phyloP scores from a whole-genome alignment of 192 early-diverging fungal genomes.

The Umbelopsis ramanniana region DNA sequence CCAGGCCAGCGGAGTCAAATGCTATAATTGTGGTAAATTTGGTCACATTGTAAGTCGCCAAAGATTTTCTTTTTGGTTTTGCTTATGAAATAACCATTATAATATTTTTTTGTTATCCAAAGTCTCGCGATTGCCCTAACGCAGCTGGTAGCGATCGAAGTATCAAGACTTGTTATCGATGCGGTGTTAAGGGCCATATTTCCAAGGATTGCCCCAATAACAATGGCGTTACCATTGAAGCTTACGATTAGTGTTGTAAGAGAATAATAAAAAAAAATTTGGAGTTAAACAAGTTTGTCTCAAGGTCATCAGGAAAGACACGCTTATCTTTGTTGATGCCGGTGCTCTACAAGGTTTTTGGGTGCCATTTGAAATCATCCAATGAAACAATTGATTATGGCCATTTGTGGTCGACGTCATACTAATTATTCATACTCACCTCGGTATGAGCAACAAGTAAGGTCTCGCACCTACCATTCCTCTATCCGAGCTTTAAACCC shows the following conservation, averaged over 20 bases:
- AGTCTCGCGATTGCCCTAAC: conserved; percentile 50
- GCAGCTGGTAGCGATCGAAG: conserved; percentile 29
- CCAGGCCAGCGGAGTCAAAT: conserved; percentile 55
- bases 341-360: no score
- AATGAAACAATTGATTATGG: no score
- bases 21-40: conserved; percentile 58
- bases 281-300: no score
- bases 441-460: no score
- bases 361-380: no score
- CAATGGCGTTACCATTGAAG: conserved; percentile 16
- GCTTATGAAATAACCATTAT: neutral
- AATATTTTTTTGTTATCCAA: neutral
- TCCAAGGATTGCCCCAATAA: conserved; percentile 34
- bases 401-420: no score
- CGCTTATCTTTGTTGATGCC: no score
- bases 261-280: no score
- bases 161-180: conserved; percentile 46
- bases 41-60: conserved; percentile 54
- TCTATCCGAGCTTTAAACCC: neutral
- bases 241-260: neutral
- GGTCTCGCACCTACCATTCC: neutral
- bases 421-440: no score
- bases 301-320: no score
- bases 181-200: conserved; percentile 49
- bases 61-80: conserved; percentile 1